A percentile compares a stretch with the other conserved stretches of the same genome.
These are phyloP conservation scores for Amphicarpaea edgeworthii DNA, from an alignment of 306 rosid genomes.

Conservation along the genomic window DNA sequence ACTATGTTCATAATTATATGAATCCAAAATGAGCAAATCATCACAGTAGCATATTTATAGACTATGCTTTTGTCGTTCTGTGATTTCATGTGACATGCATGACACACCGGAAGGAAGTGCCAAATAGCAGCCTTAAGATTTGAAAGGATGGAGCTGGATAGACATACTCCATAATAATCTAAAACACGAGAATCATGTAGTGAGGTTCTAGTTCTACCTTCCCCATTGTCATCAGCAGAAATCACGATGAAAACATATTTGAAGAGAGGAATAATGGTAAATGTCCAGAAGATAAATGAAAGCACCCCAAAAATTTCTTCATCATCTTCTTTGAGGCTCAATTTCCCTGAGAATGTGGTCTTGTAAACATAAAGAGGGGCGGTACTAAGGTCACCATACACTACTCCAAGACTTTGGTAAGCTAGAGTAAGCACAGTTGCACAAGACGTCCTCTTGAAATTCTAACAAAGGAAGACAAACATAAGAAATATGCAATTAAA, in stretches of 20 bases:
- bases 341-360: slow-evolving; percentile 78
- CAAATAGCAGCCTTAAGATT: too few relatives aligned
- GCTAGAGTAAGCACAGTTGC: slow-evolving; percentile 67
- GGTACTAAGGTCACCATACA: slow-evolving; percentile 82
- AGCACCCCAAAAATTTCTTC: slow-evolving; percentile 78
- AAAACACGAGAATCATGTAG: slow-evolving; percentile 11
- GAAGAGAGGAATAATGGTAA: slow-evolving; percentile 72
- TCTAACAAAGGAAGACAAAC: slow-evolving; percentile 52
- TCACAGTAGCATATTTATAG: neutral
- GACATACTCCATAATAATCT: too few relatives aligned
- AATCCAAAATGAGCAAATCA: neutral
- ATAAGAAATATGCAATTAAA: slow-evolving; percentile 7
- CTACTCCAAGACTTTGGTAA: slow-evolving; percentile 84
- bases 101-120: too few relatives aligned
- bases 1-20: too few relatives aligned
- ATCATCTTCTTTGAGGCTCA: slow-evolving; percentile 70
- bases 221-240: slow-evolving; percentile 81
- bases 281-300: slow-evolving; percentile 81
- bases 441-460: slow-evolving; percentile 57
- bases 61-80: slow-evolving; percentile 5
- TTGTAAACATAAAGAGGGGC: slow-evolving; percentile 83
- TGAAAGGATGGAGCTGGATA: too few relatives aligned
- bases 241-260: slow-evolving; percentile 73
- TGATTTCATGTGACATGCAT: slow-evolving; percentile 2
- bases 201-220: slow-evolving; percentile 67